Evolutionary conservation across 352 stramenopile species (phyloP).

Genomic region (Thraustochytrium striatum): DNA sequence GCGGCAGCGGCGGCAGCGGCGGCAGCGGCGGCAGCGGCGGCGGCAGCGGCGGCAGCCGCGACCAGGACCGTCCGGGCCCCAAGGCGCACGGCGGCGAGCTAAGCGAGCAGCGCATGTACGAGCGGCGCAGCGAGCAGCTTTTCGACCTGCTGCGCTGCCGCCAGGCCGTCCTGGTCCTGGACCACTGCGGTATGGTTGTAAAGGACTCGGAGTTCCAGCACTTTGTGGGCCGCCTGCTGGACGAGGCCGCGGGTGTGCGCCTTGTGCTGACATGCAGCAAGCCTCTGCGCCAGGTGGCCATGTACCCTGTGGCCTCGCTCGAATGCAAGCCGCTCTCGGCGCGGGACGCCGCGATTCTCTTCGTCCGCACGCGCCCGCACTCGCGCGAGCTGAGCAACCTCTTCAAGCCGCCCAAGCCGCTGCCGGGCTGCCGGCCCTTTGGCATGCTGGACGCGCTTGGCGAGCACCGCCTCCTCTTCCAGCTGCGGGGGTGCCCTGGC

Average conservation of each 20-base stretch:
- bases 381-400: neutral
- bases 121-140: constrained; percentile 4
- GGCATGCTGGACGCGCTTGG: constrained; percentile 8
- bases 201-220: constrained; percentile 8
- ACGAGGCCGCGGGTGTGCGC: constrained; percentile 35
- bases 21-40: no score
- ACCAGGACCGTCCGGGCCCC: no score
- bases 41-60: no score
- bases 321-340: neutral
- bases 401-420: neutral
- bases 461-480: constrained; percentile 26
- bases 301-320: neutral
- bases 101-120: neutral
- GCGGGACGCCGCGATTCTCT: constrained; percentile 13
- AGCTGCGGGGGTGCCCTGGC: neutral
- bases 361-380: neutral
- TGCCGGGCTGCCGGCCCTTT: neutral
- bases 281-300: neutral
- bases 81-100: neutral
- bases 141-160: constrained; percentile 36
- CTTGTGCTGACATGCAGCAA: constrained; percentile 20
- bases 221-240: constrained; percentile 32
- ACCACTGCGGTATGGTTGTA: constrained; percentile 6
- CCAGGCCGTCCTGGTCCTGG: constrained; percentile 13
- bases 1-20: no score